Conservation (phyloP, 345 rosid genomes). For the Pelargonium nanum region DNA sequence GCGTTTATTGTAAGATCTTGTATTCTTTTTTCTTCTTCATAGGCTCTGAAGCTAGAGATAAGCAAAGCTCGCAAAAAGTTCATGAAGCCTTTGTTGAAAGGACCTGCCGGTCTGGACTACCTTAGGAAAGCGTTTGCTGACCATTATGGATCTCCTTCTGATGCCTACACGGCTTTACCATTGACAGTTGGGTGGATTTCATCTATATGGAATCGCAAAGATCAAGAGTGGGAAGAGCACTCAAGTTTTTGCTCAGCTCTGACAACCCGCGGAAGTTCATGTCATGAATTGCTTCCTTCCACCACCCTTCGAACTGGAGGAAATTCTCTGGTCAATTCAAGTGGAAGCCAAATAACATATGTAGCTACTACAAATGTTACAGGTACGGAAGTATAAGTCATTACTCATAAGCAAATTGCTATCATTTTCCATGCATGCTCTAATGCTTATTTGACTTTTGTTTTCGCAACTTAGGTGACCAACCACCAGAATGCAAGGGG, state of each 20-base stretch:
- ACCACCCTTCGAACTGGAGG: slow-evolving; percentile 62
- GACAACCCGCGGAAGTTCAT: slow-evolving; percentile 24
- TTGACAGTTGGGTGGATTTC: slow-evolving; percentile 49
- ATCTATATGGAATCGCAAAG: slow-evolving; percentile 27
- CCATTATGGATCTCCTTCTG: slow-evolving; percentile 36
- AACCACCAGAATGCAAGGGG: slow-evolving; percentile 47
- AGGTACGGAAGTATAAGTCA: no score
- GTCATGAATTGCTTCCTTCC: slow-evolving; percentile 26
- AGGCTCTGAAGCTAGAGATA: slow-evolving; percentile 60
- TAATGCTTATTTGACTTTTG: no score
- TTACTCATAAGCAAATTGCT: no score
- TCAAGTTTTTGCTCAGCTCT: slow-evolving; percentile 28
- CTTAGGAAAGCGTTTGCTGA: slow-evolving; percentile 44
- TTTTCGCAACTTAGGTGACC: slow-evolving; percentile 21
- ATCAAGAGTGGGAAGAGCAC: slow-evolving; percentile 61
- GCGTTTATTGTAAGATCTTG: neutral
- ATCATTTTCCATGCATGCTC: no score
- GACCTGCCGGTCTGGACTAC: slow-evolving; percentile 66
- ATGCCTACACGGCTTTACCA: slow-evolving; percentile 37
- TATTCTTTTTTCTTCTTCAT: neutral
- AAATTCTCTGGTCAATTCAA: slow-evolving; percentile 25
- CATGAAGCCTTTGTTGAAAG: slow-evolving; percentile 61
- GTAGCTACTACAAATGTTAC: slow-evolving; percentile 12
- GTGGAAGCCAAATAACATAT: slow-evolving; percentile 12
- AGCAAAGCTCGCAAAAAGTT: slow-evolving; percentile 49